Evolutionary conservation across 371 early-diverging fungal genomes (phyloP).

Genomic region (Sporodiniella umbellata): DNA sequence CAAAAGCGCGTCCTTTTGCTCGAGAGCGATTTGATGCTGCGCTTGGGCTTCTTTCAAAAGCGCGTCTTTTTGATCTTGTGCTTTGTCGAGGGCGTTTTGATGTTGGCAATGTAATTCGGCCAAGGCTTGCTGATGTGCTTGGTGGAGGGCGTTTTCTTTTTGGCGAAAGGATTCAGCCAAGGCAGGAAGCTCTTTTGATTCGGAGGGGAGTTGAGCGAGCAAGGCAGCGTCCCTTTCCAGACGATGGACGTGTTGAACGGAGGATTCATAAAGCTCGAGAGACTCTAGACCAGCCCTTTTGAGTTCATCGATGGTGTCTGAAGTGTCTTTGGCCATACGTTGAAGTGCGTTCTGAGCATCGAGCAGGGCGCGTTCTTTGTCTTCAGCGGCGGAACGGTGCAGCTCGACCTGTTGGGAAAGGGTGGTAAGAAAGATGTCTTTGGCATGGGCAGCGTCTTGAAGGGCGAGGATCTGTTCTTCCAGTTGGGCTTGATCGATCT

Average conservation of each 20-base stretch:
- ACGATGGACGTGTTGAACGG: slow-evolving; percentile 43
- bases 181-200: too few species aligned
- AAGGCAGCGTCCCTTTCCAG: slow-evolving; percentile 39
- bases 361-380: slow-evolving; percentile 49
- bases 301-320: slow-evolving; percentile 43
- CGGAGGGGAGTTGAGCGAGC: too few species aligned
- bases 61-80: too few species aligned
- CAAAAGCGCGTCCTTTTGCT: too few species aligned
- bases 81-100: too few species aligned
- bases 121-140: too few species aligned
- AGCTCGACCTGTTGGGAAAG: slow-evolving; percentile 45
- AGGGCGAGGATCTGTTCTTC: slow-evolving; percentile 46
- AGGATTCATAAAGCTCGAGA: slow-evolving; percentile 51
- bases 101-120: too few species aligned
- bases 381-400: slow-evolving; percentile 43
- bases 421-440: slow-evolving; percentile 43
- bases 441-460: slow-evolving; percentile 47
- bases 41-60: too few species aligned
- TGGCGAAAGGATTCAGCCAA: too few species aligned
- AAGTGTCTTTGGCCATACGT: slow-evolving; percentile 32
- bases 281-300: slow-evolving; percentile 53
- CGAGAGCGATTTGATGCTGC: too few species aligned
- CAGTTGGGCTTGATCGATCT: slow-evolving; percentile 33
- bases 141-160: too few species aligned
- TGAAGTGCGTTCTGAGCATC: too few species aligned